Percentiles rank a stretch among this genome's conserved stretches.
Evolutionary conservation across 495 filamentous ascomycete genomes (phyloP).

Genomic region (Daldinia loculata): DNA sequence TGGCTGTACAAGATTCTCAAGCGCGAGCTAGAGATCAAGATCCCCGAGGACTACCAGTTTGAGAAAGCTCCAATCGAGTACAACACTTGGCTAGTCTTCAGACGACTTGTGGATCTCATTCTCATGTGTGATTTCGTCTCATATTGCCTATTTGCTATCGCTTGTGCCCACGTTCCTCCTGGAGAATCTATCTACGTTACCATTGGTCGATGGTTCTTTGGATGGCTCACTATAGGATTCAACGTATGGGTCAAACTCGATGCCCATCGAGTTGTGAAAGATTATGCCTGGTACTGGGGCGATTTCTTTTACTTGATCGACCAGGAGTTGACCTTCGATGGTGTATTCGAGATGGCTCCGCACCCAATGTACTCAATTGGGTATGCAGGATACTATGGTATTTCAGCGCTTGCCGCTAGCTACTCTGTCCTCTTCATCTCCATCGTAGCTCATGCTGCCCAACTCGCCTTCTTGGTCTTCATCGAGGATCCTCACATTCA

Average conservation of each 20-base stretch:
- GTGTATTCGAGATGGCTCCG: conserved; percentile 98
- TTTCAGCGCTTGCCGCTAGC: conserved; percentile 98
- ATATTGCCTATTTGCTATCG: conserved; percentile 93
- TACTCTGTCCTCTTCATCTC: conserved; percentile 97
- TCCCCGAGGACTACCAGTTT: conserved; percentile 92
- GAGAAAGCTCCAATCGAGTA: conserved; percentile 94
- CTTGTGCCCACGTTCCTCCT: conserved; percentile 77
- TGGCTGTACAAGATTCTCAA: conserved; percentile 83
- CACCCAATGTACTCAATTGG: conserved; percentile 99
- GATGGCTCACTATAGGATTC: conserved; percentile 84
- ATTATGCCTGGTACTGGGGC: conserved; percentile 99
- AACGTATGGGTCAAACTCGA: conserved; percentile 99
- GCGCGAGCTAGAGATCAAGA: conserved; percentile 90
- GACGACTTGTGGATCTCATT: conserved; percentile 92
- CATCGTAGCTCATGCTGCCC: conserved; percentile 90
- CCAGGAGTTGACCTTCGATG: conserved; percentile 96
- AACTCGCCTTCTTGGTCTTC: conserved; percentile 87
- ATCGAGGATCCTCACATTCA: conserved; percentile 99
- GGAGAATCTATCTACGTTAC: conserved; percentile 76
- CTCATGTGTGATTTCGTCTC: conserved; percentile 98
- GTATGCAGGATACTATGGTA: conserved; percentile 97
- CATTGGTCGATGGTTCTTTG: conserved; percentile 78
- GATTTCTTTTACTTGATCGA: conserved; percentile 99
- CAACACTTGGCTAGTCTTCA: conserved; percentile 98
- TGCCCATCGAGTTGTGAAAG: conserved; percentile 97